phyloP scores from a whole-genome alignment of 1,284 basidiomycete genomes.

The Trametes sp. region DNA sequence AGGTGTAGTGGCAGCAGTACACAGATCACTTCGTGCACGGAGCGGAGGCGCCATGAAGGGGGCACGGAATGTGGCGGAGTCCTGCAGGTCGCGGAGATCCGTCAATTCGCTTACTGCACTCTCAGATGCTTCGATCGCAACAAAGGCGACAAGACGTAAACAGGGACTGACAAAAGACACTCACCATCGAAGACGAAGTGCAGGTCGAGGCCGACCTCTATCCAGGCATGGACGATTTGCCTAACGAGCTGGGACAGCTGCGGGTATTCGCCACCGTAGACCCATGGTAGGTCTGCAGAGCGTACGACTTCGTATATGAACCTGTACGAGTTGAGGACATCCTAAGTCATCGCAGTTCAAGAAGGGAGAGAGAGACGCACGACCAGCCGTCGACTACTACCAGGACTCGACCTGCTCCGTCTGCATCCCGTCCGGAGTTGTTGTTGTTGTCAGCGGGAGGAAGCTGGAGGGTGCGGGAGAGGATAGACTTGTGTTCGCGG shows the following conservation, averaged over 20 bases:
- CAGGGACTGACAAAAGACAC: slow-evolving; percentile 29
- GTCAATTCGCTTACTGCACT: slow-evolving; percentile 5
- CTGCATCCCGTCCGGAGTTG: slow-evolving; percentile 15
- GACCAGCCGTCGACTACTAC: slow-evolving; percentile 90
- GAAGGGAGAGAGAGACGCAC: slow-evolving; percentile 60
- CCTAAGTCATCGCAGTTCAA: background rate
- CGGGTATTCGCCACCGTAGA: slow-evolving; percentile 85
- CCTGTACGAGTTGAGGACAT: slow-evolving; percentile 48
- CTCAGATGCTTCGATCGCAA: background rate
- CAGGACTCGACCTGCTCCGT: slow-evolving; percentile 21
- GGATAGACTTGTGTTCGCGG: slow-evolving; percentile 69
- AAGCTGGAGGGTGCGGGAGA: slow-evolving; percentile 61
- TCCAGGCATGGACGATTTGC: slow-evolving; percentile 72
- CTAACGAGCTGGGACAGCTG: slow-evolving; percentile 62
- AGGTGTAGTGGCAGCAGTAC: background rate
- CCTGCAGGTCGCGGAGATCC: slow-evolving; percentile 3
- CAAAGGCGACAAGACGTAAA: background rate
- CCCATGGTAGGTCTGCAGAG: slow-evolving; percentile 76
- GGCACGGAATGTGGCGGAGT: background rate
- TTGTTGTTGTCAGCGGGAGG: slow-evolving; percentile 22
- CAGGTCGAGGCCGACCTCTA: slow-evolving; percentile 74
- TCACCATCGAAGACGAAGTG: slow-evolving; percentile 94
- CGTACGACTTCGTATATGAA: slow-evolving; percentile 81
- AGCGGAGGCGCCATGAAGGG: background rate
- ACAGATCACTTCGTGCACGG: background rate